phyloP scores from a whole-genome alignment of 768 basidiomycete species.

The Symmetrospora coprosmae region DNA sequence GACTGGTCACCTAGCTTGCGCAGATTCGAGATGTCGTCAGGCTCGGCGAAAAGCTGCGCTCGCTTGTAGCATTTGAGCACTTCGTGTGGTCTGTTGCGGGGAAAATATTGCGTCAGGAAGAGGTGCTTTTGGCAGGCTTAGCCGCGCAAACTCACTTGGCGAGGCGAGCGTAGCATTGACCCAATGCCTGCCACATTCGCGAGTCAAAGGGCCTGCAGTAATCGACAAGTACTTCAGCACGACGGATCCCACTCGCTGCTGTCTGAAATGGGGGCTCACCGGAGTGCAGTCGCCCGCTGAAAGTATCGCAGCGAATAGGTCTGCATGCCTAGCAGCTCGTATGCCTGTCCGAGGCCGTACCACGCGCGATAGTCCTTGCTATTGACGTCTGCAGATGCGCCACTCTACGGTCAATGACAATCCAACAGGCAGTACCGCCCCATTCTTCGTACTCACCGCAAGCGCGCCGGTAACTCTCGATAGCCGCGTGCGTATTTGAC shows the following conservation, averaged over 20 bases:
- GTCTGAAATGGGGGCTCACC: constrained; percentile 47
- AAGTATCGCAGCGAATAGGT: constrained; percentile 93
- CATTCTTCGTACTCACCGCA: constrained; percentile 54
- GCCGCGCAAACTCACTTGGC: constrained; percentile 45
- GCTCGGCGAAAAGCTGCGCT: constrained; percentile 44
- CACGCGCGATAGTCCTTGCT: constrained; percentile 94
- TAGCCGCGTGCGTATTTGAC: constrained; percentile 98
- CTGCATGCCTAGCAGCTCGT: constrained; percentile 91
- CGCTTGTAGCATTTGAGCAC: constrained; percentile 84
- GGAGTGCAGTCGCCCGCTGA: constrained; percentile 80
- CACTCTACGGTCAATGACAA: not conserved
- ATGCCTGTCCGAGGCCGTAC: constrained; percentile 97
- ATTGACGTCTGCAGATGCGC: constrained; percentile 56
- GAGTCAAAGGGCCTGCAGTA: constrained; percentile 77
- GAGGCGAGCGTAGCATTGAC: constrained; percentile 82
- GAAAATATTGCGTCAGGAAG: too few relatives aligned
- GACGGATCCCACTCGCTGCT: not conserved
- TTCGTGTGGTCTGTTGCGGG: constrained; percentile 53
- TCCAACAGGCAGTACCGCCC: not conserved
- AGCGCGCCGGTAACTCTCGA: constrained; percentile 90
- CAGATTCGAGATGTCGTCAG: constrained; percentile 28
- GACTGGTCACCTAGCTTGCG: not conserved
- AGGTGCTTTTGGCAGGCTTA: not conserved
- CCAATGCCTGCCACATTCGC: constrained; percentile 88
- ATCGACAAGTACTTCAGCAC: not conserved